Evolutionary conservation across 805 yeast species (phyloP).

Genomic region (Hanseniaspora vineae): DNA sequence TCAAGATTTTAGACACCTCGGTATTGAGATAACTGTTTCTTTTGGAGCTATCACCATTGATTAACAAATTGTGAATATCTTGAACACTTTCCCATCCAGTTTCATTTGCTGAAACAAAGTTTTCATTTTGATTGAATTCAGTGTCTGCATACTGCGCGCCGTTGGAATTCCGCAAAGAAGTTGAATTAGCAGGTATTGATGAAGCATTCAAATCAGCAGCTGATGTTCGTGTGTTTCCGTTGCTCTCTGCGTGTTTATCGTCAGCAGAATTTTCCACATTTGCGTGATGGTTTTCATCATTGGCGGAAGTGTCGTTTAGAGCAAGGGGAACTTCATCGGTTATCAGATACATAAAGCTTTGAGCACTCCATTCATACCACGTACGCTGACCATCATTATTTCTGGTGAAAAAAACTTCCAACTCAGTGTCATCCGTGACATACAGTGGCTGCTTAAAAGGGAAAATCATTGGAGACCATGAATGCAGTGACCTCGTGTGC

Average conservation of each 20-base stretch:
- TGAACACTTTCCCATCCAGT: slow-evolving; percentile 22
- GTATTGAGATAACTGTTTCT: background rate
- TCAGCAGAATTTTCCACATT: background rate
- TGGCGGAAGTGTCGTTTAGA: background rate
- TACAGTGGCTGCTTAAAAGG: slow-evolving; percentile 44
- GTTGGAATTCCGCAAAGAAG: background rate
- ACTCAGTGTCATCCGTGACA: slow-evolving; percentile 39
- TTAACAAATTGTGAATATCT: slow-evolving; percentile 17
- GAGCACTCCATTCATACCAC: slow-evolving; percentile 61
- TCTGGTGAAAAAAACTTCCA: slow-evolving; percentile 41
- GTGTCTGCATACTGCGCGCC: slow-evolving; percentile 1
- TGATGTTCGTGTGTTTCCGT: background rate
- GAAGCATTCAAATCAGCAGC: background rate
- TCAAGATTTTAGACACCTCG: background rate
- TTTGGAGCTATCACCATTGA: background rate
- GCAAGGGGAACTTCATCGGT: slow-evolving; percentile 2
- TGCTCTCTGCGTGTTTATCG: background rate
- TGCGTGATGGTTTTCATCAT: background rate
- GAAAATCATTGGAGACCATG: slow-evolving; percentile 62
- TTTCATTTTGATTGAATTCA: background rate
- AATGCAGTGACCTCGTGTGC: slow-evolving; percentile 33
- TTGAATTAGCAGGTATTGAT: too few relatives aligned
- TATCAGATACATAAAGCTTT: slow-evolving; percentile 33
- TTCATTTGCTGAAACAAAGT: slow-evolving; percentile 7
- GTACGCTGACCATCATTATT: slow-evolving; percentile 27